Evolutionary conservation across 1,284 basidiomycete species (phyloP).

Genomic region (Phylloboletellus chloephorus): DNA sequence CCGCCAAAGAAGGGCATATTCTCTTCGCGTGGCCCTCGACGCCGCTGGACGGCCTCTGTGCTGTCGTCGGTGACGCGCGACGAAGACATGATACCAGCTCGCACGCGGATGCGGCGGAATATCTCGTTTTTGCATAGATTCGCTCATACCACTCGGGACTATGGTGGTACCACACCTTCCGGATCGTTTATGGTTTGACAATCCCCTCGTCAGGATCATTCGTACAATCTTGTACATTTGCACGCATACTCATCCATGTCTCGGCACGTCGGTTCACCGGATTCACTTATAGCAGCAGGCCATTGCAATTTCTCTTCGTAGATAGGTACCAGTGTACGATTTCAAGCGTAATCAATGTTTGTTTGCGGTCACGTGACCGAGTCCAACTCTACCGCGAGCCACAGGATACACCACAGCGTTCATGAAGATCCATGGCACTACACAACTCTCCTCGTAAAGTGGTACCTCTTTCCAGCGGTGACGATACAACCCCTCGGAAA

Average conservation of each 20-base stretch:
- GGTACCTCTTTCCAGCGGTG: conserved; percentile 61
- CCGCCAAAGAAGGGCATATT: conserved; percentile 12
- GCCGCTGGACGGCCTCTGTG: conserved; percentile 19
- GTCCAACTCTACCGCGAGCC: no score
- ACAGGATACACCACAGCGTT: conserved; percentile 10
- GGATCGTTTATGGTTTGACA: conserved; percentile 11
- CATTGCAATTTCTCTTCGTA: conserved; percentile 17
- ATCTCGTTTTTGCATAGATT: conserved; percentile 31
- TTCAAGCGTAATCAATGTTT: not conserved
- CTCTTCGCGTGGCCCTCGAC: conserved; percentile 17
- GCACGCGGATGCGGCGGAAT: conserved; percentile 29
- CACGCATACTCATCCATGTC: conserved; percentile 21
- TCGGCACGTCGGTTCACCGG: conserved; percentile 8
- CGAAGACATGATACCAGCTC: conserved; percentile 12
- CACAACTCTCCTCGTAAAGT: conserved; percentile 63
- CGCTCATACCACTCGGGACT: conserved; percentile 12
- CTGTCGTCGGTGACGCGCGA: conserved; percentile 14
- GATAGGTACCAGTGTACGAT: conserved; percentile 4
- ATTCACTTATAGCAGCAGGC: conserved; percentile 4
- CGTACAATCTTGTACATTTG: conserved; percentile 9
- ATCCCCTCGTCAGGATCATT: conserved; percentile 6
- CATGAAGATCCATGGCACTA: conserved; percentile 37
- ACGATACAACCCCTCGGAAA: conserved; percentile 44
- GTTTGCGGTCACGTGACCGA: conserved; percentile 30
- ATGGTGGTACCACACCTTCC: conserved; percentile 9